These are phyloP conservation scores for Capsicum rhomboideum DNA, from an alignment of 257 asterid genomes.

Conservation along the genomic window DNA sequence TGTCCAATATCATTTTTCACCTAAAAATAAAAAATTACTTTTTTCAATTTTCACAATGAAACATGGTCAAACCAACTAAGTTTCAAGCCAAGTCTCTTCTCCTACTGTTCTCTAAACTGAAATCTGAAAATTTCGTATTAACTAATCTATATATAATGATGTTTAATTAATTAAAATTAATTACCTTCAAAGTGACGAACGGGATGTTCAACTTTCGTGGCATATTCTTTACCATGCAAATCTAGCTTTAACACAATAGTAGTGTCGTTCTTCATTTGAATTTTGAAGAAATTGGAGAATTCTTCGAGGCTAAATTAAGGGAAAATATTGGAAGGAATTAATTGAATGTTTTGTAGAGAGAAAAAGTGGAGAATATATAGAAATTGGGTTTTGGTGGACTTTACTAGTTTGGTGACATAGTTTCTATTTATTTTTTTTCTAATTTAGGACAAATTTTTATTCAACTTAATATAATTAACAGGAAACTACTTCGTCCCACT, in stretches of 20 bases:
- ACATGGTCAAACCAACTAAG: too few species aligned
- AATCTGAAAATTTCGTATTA: too few species aligned
- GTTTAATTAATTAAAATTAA: background rate
- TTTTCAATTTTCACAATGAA: too few species aligned
- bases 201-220: constrained; percentile 65
- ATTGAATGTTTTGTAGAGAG: too few species aligned
- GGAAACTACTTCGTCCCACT: too few species aligned
- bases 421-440: too few species aligned
- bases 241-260: constrained; percentile 53
- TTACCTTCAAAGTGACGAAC: constrained; percentile 46
- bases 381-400: background rate
- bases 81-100: too few species aligned
- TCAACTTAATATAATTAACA: too few species aligned
- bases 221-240: constrained; percentile 87
- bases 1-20: too few species aligned
- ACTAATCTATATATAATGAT: background rate
- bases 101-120: too few species aligned
- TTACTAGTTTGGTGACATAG: background rate
- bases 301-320: background rate
- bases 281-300: background rate
- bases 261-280: background rate
- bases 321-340: background rate
- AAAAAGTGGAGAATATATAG: constrained; percentile 25
- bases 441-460: too few species aligned
- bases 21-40: too few species aligned